These are phyloP conservation scores for Candolleomyces eurysporus DNA, from an alignment of 768 basidiomycete species.

Conservation along the genomic window DNA sequence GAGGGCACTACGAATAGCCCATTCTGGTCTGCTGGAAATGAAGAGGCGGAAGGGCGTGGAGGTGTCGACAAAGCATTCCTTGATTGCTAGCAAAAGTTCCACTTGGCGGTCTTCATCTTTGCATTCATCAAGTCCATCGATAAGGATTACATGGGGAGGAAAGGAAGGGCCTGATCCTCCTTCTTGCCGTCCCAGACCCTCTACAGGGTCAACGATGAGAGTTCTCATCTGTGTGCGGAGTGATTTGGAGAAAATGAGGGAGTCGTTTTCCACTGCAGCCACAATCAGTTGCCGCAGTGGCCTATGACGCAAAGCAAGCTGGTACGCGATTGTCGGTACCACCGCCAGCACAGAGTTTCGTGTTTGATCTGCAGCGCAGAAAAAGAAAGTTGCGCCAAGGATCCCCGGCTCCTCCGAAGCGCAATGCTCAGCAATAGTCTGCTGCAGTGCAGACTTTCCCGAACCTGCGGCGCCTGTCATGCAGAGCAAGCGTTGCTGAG, in stretches of 20 bases:
- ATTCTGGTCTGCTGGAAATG: slow-evolving; percentile 15
- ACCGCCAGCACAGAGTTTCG: slow-evolving; percentile 6
- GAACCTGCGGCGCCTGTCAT: slow-evolving; percentile 1
- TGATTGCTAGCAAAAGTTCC: slow-evolving; percentile 9
- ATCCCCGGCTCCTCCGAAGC: background rate
- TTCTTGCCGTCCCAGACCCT: background rate
- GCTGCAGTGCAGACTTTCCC: slow-evolving; percentile 5
- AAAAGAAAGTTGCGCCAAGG: slow-evolving; percentile 11
- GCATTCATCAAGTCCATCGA: slow-evolving; percentile 16
- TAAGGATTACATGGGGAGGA: background rate
- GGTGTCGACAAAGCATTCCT: background rate
- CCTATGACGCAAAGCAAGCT: background rate
- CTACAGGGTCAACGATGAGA: slow-evolving; percentile 5
- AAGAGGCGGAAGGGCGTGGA: slow-evolving; percentile 9
- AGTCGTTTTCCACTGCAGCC: background rate
- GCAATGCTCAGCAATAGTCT: slow-evolving; percentile 9
- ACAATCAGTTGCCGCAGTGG: background rate
- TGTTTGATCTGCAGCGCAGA: background rate
- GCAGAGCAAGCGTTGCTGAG: background rate
- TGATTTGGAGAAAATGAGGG: background rate
- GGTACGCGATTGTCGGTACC: slow-evolving; percentile 11
- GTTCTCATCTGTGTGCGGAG: slow-evolving; percentile 7
- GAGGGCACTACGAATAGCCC: slow-evolving; percentile 6
- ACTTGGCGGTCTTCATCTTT: slow-evolving; percentile 3
- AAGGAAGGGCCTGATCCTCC: background rate